Evolutionary conservation across 768 basidiomycete genomes (phyloP), one percentile per base, ranked within the genome.

Genomic region (Naganishia onofrii): DNA sequence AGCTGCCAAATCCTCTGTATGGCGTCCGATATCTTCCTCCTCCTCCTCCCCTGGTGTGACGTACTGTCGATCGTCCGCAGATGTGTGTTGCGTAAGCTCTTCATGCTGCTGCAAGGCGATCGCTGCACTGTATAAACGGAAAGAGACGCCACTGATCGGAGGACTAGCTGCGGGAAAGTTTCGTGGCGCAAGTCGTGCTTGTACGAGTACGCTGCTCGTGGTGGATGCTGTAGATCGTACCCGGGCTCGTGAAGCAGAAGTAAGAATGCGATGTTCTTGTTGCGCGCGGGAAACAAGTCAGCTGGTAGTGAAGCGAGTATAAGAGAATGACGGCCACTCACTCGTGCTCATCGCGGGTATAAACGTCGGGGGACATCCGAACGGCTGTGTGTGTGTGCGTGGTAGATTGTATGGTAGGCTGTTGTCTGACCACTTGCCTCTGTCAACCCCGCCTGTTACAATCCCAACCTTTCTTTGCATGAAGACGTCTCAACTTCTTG

Each of bases 231-330:
- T 7, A 13, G 38, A 44, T 13, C 60, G 60, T 26, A 63, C 60
- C 2, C 60, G 60, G 3, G 60, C 38, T 17, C 60, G 36, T 19
- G 57, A 23, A 15, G 60, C 60, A 29, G 23, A 63, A 23, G 60
- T 19, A 21, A 63, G n/a, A 34, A 63, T 42, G 60, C 60, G 60
- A 63, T 63, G 60, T 63, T 63, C 60, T 63, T 32, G n/a, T n/a
- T n/a, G n/a, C n/a, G 38, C 38, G 28, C n/a, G 26, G 60, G n/a
- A 51, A 4, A 26, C 34, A 26, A 51, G 28, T 63, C 38, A 63
- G 60, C 60, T 5, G 28, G n/a, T 12, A 26, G 0, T 12, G 36
- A 4, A 21, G 23, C 28, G 46, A 26, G 3, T 7, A 21, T 26
- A 51, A 17, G 48, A n/a, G 13, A 26, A 26, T 2, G 36, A 42